Conservation (phyloP, 1,284 basidiomycete species). For the Phellinidium pouzarii region DNA sequence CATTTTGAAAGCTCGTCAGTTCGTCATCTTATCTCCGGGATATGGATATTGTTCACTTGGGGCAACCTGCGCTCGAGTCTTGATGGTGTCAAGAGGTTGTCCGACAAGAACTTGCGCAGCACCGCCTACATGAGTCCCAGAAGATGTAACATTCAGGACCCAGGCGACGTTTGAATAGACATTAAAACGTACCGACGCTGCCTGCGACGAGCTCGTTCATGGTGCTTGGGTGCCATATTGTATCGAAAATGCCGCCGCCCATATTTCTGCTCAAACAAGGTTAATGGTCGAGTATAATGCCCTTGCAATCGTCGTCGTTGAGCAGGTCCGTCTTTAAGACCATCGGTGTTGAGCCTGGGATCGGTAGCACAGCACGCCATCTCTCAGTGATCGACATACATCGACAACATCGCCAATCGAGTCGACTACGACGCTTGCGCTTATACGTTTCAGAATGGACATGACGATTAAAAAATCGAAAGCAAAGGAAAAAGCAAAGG, state of each 20-base stretch:
- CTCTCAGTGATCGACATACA: not conserved
- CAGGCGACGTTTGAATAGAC: conserved; percentile 23
- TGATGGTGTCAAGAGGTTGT: conserved; percentile 84
- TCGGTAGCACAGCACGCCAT: too few relatives aligned
- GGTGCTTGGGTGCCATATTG: conserved; percentile 30
- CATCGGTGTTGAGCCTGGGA: too few relatives aligned
- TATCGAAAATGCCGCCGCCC: conserved; percentile 13
- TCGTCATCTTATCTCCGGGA: not conserved
- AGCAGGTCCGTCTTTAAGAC: too few relatives aligned
- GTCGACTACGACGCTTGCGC: not conserved
- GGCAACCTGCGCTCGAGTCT: conserved; percentile 73
- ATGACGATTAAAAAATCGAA: not conserved
- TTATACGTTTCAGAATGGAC: conserved; percentile 1
- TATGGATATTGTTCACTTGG: conserved; percentile 42
- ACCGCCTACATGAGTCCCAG: conserved; percentile 23
- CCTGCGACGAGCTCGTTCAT: conserved; percentile 73
- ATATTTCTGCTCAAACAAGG: not conserved
- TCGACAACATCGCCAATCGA: not conserved
- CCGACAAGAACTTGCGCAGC: conserved; percentile 66
- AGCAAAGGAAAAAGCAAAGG: conserved; percentile 13
- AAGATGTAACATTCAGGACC: not conserved
- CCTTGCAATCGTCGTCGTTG: not conserved
- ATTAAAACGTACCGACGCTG: conserved; percentile 66
- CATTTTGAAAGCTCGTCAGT: conserved; percentile 3
- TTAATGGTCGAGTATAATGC: not conserved